Percentiles rank a stretch among this genome's conserved stretches.
phyloP scores from a whole-genome alignment of 768 basidiomycete genomes.

The Tulasnella sp. region DNA sequence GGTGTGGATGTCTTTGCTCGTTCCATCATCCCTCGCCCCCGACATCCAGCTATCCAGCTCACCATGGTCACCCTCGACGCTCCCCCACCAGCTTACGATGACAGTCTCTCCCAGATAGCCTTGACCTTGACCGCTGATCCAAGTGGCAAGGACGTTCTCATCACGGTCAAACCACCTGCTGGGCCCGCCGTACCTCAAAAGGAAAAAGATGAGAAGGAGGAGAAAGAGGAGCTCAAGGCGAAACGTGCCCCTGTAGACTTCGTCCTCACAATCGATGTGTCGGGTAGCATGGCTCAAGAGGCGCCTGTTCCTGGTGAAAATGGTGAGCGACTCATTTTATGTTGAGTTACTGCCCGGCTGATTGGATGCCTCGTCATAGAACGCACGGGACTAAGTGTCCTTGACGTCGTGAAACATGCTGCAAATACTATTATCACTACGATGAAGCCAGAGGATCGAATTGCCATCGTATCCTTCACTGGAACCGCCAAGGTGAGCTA shows the following conservation, averaged over 20 bases:
- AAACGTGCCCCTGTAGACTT: conserved; percentile 31
- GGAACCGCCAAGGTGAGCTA: conserved; percentile 23
- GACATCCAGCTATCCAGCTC: neutral
- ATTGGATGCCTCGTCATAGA: neutral
- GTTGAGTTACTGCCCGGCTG: neutral
- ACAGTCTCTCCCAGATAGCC: neutral
- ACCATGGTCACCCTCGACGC: neutral
- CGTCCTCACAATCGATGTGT: conserved; percentile 30
- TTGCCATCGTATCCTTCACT: conserved; percentile 31
- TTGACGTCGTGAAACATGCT: conserved; percentile 32
- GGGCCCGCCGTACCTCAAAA: neutral
- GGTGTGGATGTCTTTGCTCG: too few relatives aligned
- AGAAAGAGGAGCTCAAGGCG: neutral
- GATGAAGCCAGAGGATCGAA: conserved; percentile 27
- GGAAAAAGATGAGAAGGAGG: neutral
- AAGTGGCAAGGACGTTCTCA: conserved; percentile 13
- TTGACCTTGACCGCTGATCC: neutral
- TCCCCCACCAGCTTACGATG: neutral
- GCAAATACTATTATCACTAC: conserved; percentile 28
- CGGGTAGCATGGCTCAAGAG: conserved; percentile 27
- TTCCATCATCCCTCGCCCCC: neutral
- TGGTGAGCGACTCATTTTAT: conserved; percentile 3
- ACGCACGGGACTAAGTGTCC: conserved; percentile 23
- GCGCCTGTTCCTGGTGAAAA: conserved; percentile 30
- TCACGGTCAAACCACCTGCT: conserved; percentile 16